Conservation (phyloP, 306 rosid genomes). For the Begonia fuchsioides region DNA sequence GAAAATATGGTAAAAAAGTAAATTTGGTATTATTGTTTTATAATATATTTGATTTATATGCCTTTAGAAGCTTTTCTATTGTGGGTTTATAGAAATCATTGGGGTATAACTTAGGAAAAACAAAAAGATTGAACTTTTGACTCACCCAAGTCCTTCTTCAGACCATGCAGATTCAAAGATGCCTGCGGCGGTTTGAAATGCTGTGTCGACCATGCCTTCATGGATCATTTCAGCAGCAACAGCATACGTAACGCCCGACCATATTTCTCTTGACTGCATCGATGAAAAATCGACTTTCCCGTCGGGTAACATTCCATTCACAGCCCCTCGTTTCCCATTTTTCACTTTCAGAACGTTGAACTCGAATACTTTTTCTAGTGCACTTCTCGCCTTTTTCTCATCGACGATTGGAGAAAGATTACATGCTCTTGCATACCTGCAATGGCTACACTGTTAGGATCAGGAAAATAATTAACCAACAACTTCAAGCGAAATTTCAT, state of each 20-base stretch:
- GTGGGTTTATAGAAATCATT: too few relatives aligned
- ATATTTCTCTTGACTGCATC: slow-evolving; percentile 87
- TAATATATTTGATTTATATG: too few relatives aligned
- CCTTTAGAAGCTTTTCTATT: too few relatives aligned
- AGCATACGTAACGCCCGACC: slow-evolving; percentile 92
- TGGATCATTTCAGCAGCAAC: slow-evolving; percentile 94
- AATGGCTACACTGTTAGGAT: too few relatives aligned
- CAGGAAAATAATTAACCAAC: background rate
- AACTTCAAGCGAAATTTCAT: too few relatives aligned
- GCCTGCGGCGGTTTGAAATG: slow-evolving; percentile 71
- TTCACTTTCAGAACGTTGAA: slow-evolving; percentile 63
- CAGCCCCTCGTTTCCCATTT: slow-evolving; percentile 74
- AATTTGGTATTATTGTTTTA: too few relatives aligned
- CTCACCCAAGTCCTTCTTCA: slow-evolving; percentile 74
- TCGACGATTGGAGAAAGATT: slow-evolving; percentile 79
- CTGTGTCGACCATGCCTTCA: slow-evolving; percentile 66
- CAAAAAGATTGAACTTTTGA: background rate
- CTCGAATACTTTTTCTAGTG: slow-evolving; percentile 49
- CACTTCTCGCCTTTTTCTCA: slow-evolving; percentile 44
- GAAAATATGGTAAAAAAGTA: too few relatives aligned
- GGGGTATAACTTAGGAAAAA: too few relatives aligned
- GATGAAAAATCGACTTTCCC: slow-evolving; percentile 67
- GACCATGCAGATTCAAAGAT: slow-evolving; percentile 78
- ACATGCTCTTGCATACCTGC: slow-evolving; percentile 87
- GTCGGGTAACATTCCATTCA: slow-evolving; percentile 88